Percentiles rank a stretch among this genome's conserved stretches.
These are phyloP conservation scores for Cladosporium sp. DNA, from an alignment of 2,329 filamentous ascomycete species.

Conservation along the genomic window DNA sequence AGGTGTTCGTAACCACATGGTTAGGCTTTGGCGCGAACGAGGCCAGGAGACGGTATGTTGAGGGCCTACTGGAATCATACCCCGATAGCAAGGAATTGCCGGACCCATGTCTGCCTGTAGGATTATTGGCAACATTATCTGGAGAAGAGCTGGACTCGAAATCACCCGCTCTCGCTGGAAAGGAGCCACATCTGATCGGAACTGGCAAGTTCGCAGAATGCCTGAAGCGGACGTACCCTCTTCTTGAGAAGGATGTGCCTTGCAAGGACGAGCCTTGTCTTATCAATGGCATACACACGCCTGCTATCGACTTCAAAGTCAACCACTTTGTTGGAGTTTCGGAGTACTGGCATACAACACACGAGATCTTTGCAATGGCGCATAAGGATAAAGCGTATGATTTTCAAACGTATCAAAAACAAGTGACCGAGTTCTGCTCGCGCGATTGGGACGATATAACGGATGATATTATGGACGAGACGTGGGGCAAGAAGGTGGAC, in stretches of 20 bases:
- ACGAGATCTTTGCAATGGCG: constrained; percentile 81
- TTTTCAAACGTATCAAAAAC: constrained; percentile 81
- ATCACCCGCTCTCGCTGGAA: constrained; percentile 30
- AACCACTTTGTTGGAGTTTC: constrained; percentile 98
- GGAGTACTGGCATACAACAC: constrained; percentile 98
- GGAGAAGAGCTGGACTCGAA: constrained; percentile 57
- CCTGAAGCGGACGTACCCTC: constrained; percentile 74
- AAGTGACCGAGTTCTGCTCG: constrained; percentile 81
- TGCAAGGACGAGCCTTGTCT: constrained; percentile 84
- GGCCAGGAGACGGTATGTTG: constrained; percentile 81
- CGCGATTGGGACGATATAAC: constrained; percentile 79
- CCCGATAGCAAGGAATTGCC: constrained; percentile 72
- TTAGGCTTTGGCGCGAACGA: constrained; percentile 96
- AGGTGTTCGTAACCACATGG: constrained; percentile 95
- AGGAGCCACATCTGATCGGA: constrained; percentile 65
- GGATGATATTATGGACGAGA: constrained; percentile 61
- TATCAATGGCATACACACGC: constrained; percentile 86
- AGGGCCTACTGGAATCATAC: constrained; percentile 69
- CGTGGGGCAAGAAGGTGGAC: constrained; percentile 75
- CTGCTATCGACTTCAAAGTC: constrained; percentile 92
- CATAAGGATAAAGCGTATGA: constrained; percentile 82
- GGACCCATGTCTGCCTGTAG: constrained; percentile 85
- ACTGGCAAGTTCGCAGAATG: constrained; percentile 89
- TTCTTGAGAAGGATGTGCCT: constrained; percentile 84
- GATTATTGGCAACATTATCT: constrained; percentile 71